Conservation (phyloP, 73 alveolate genomes). For the Symbiodinium natans region DNA sequence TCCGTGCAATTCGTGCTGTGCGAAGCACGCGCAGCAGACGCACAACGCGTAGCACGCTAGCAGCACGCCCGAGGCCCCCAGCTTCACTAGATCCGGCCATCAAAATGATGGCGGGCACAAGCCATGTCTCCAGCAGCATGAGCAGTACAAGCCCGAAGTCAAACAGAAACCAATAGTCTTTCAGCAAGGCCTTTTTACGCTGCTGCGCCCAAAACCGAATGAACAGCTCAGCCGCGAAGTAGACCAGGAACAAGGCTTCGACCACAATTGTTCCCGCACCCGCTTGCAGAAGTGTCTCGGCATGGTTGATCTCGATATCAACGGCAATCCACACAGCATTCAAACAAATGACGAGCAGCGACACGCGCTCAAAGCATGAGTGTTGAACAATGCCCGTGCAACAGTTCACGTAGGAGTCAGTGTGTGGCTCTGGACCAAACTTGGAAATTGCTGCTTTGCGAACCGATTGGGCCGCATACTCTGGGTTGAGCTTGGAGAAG, state of each 20-base stretch:
- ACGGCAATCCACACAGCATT: constrained; percentile 30
- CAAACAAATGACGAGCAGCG: not conserved
- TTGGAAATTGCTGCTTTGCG: not conserved
- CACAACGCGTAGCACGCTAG: not conserved
- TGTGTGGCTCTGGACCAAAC: not conserved
- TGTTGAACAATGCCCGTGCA: not conserved
- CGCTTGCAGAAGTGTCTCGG: constrained; percentile 64
- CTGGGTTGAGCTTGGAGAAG: constrained; percentile 64
- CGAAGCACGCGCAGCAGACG: constrained; percentile 3
- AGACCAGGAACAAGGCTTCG: constrained; percentile 27
- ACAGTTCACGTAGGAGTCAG: not conserved
- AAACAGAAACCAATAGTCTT: constrained; percentile 56
- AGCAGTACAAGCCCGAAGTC: constrained; percentile 45
- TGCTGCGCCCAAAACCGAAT: constrained; percentile 44
- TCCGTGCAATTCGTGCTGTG: not conserved
- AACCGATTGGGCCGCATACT: constrained; percentile 29
- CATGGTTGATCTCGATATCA: constrained; percentile 63
- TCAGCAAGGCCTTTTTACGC: not conserved
- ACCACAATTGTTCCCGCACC: not conserved
- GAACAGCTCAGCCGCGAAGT: constrained; percentile 57
- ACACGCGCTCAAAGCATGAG: not conserved
- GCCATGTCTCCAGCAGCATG: constrained; percentile 88
- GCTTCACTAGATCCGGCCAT: constrained; percentile 25
- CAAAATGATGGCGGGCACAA: constrained; percentile 29
- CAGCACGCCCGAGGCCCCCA: constrained; percentile 20